Evolutionary conservation across 495 filamentous ascomycete genomes (phyloP), one percentile per base, ranked within the genome.

Genomic region (Baudoinia panamericana): DNA sequence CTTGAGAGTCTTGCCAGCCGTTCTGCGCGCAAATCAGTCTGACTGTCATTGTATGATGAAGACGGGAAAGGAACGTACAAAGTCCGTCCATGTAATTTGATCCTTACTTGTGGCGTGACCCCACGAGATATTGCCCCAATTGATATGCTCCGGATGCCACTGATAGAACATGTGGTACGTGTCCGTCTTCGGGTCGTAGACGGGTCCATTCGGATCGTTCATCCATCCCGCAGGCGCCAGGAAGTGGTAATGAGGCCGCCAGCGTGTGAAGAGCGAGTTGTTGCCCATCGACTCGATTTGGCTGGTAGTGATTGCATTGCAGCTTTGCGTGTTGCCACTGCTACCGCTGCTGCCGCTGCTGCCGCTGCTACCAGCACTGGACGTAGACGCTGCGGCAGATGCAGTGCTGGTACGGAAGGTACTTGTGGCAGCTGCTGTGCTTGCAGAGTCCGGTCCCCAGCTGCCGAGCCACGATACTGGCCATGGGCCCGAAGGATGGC

Each of bases 201-300:
- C 64, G 15, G 68, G 53, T 7, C 65, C 70, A 39, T 69, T 73
- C 4, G 72, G 72, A 23, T 75, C 72, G 41, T 75, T 73, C 58
- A 72, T 57, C 69, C 70, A 75, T 19, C 67, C 68, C 33, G 54
- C 54, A 4, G 69, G 64, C 5, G 71, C 66, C 5, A 58, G 57
- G 27, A 76, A 58, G 45, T 75, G 72, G 31, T 58, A 69, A 4
- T 43, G 60, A 16, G 72, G 71, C 20, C 70, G 52, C 64, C 66
- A 69, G 50, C 59, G 48, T 0, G 56, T 60, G 49, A 62, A 62
- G 6, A 62, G 39, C 21, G 50, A 50, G 38, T 62, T 62, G 46
- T 62, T 62, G 4, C 59, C 56, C 46, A 58, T 44, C 8, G 48
- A 25, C 17, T 52, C 35, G 21, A 62, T 50, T 16, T 33, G 46